Evolutionary conservation across 2,329 filamentous ascomycete species (phyloP).

Genomic region (Cytospora piceicola): DNA sequence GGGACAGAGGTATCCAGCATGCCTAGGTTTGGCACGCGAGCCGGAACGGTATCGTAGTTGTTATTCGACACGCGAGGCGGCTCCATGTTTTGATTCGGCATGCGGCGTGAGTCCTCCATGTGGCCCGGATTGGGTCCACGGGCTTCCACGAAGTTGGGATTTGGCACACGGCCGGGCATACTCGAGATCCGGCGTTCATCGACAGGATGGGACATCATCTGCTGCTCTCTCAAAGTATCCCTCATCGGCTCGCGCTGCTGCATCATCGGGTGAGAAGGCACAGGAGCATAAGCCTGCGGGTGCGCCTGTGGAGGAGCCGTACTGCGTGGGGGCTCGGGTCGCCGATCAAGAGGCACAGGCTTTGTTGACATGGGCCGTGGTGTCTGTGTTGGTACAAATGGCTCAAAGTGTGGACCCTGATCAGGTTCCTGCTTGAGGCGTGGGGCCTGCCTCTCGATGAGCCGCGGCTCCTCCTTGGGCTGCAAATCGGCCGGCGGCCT

Average conservation of each 20-base stretch:
- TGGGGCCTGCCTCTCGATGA: constrained; percentile 36
- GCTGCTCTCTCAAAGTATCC: constrained; percentile 22
- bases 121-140: constrained; percentile 21
- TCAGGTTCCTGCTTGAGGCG: constrained; percentile 58
- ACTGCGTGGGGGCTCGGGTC: constrained; percentile 49
- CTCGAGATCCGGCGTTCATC: constrained; percentile 44
- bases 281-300: constrained; percentile 40
- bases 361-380: constrained; percentile 43
- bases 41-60: constrained; percentile 19
- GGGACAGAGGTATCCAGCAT: constrained; percentile 21
- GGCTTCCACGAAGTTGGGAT: constrained; percentile 26
- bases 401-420: constrained; percentile 50
- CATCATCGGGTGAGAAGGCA: constrained; percentile 28
- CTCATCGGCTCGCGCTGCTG: constrained; percentile 25
- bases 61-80: constrained; percentile 23
- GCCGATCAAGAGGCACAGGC: constrained; percentile 44
- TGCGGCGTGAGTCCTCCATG: constrained; percentile 23
- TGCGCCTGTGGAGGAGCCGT: constrained; percentile 38
- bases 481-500: constrained; percentile 37
- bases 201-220: constrained; percentile 40
- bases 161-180: constrained; percentile 43
- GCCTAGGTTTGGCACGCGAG: constrained; percentile 28
- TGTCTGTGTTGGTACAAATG: constrained; percentile 47
- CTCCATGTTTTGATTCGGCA: constrained; percentile 24
- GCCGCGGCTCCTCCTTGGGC: constrained; percentile 36